phyloP scores from a whole-genome alignment of 2,329 filamentous ascomycete species.

The Botrytis fragariae region DNA sequence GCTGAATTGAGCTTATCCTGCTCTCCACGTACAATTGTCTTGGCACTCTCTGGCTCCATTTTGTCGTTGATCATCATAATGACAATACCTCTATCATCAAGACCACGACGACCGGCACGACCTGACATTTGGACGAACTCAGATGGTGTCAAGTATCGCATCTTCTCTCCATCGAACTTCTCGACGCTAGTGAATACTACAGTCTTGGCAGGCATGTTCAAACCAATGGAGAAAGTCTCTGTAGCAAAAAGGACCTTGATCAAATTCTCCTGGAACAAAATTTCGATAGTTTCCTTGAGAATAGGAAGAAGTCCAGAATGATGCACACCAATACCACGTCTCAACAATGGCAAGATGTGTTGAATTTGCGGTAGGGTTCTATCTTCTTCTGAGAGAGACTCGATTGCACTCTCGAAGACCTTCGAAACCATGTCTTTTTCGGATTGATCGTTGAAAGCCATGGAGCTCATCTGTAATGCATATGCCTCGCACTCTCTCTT shows the following conservation, averaged over 20 bases:
- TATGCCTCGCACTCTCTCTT: constrained; percentile 94
- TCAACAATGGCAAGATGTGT: constrained; percentile 82
- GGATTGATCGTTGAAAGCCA: constrained; percentile 94
- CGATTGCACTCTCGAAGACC: constrained; percentile 90
- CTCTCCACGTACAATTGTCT: constrained; percentile 91
- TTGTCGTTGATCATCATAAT: constrained; percentile 99
- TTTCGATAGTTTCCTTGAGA: constrained; percentile 97
- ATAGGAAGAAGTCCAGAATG: constrained; percentile 94
- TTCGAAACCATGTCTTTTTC: constrained; percentile 93
- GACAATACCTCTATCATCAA: constrained; percentile 96
- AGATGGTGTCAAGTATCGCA: constrained; percentile 84
- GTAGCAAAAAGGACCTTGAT: constrained; percentile 98
- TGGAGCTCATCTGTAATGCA: constrained; percentile 78
- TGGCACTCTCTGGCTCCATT: constrained; percentile 91
- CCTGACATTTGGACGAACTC: constrained; percentile 99
- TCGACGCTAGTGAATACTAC: constrained; percentile 97
- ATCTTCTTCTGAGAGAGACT: constrained; percentile 89
- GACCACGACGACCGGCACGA: constrained; percentile 90
- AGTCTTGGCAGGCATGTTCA: constrained; percentile 99
- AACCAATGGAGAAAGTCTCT: constrained; percentile 95
- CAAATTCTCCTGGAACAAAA: constrained; percentile 94
- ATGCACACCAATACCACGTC: constrained; percentile 93
- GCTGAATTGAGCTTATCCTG: constrained; percentile 97
- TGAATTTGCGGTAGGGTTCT: constrained; percentile 84
- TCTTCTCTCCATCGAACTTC: constrained; percentile 84